Conservation (phyloP, 2,329 filamentous ascomycete species). For the Fusarium guadeloupense region DNA sequence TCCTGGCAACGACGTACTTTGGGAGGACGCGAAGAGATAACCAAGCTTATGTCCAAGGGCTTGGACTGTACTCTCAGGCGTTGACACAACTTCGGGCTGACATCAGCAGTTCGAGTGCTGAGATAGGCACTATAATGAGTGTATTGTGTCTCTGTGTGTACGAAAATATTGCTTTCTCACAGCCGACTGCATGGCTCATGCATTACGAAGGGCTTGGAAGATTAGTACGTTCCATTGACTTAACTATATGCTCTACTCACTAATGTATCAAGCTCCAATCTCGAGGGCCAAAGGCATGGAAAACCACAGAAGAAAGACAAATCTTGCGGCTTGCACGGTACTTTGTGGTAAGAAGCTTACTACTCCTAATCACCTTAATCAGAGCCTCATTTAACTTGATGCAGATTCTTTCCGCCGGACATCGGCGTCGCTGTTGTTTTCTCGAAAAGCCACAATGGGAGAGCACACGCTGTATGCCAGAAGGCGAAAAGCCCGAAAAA, state of each 20-base stretch:
- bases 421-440: conserved; percentile 19
- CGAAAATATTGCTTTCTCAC: conserved; percentile 18
- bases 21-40: conserved; percentile 12
- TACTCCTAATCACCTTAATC: fast-evolving
- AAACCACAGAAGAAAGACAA: conserved; percentile 1
- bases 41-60: conserved; percentile 9
- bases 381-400: not conserved
- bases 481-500: not conserved
- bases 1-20: conserved; percentile 17
- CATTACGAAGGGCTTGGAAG: conserved; percentile 23
- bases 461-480: not conserved
- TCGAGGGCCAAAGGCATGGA: conserved; percentile 10
- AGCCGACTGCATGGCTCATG: conserved; percentile 23
- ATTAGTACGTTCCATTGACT: not conserved
- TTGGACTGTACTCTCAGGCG: conserved; percentile 10
- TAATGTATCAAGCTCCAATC: conserved; percentile 14
- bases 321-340: conserved; percentile 13
- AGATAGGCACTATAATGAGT: conserved; percentile 13
- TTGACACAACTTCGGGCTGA: conserved; percentile 12
- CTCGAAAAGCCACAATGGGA: conserved; percentile 26
- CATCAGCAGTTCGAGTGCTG: conserved; percentile 2
- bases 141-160: conserved; percentile 26
- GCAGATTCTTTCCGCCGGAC: conserved; percentile 21
- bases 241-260: fast-evolving
- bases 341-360: conserved; percentile 9